A percentile compares a stretch with the other conserved stretches of the same genome.
These are phyloP conservation scores for Candida quercuum DNA, from an alignment of 805 yeast species.

Conservation along the genomic window DNA sequence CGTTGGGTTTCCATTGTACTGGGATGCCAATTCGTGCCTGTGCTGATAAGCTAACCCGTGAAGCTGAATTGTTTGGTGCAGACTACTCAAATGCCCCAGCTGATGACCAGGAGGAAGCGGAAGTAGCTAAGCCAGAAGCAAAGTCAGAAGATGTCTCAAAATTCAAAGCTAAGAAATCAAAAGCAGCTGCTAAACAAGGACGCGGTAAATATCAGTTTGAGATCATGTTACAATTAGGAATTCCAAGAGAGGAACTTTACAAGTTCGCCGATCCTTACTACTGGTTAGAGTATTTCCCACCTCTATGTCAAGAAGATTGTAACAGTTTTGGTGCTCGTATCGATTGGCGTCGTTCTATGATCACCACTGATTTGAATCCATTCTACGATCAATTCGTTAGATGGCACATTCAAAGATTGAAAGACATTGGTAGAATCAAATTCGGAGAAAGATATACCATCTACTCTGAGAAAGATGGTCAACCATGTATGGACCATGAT, in stretches of 20 bases:
- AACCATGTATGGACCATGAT: conserved; percentile 99
- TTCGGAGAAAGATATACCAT: conserved; percentile 98
- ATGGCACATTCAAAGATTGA: conserved; percentile 93
- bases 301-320: conserved; percentile 78
- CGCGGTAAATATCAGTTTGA: conserved; percentile 92
- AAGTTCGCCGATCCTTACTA: conserved; percentile 88
- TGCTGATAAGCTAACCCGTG: conserved; percentile 93
- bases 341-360: conserved; percentile 96
- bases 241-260: conserved; percentile 73
- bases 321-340: conserved; percentile 82
- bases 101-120: conserved; percentile 53
- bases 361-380: conserved; percentile 93
- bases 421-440: conserved; percentile 84
- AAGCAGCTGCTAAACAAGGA: conserved; percentile 91
- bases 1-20: conserved; percentile 98
- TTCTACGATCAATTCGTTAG: conserved; percentile 91
- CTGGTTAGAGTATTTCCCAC: conserved; percentile 93
- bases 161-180: conserved; percentile 88
- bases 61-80: conserved; percentile 83
- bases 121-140: conserved; percentile 27
- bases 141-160: conserved; percentile 78
- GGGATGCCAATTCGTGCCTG: conserved; percentile 98
- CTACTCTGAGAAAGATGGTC: conserved; percentile 96
- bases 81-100: conserved; percentile 68
- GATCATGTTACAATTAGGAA: conserved; percentile 93